These are phyloP conservation scores for Solanum paucissectum DNA, from an alignment of 257 asterid genomes.

Conservation along the genomic window DNA sequence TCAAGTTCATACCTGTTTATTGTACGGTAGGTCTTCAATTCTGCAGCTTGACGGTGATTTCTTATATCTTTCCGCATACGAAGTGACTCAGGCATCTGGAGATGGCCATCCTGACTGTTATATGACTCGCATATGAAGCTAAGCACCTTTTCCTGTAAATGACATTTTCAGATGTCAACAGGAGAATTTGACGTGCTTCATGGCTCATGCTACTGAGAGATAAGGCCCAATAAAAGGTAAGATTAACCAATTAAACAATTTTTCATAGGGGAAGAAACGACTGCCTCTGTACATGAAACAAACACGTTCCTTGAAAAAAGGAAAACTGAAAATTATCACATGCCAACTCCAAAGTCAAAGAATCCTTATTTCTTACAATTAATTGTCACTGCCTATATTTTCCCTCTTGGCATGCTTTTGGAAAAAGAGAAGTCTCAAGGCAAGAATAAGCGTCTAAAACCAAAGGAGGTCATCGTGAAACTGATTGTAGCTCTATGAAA, in stretches of 20 bases:
- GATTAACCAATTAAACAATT: neutral
- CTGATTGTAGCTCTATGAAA: neutral
- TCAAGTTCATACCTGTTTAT: constrained; percentile 47
- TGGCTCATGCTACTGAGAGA: neutral
- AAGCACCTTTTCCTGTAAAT: constrained; percentile 61
- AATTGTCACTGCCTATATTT: neutral
- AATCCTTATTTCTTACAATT: neutral
- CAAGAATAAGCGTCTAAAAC: neutral
- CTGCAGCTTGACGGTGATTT: constrained; percentile 31
- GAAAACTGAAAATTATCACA: neutral
- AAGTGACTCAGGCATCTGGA: constrained; percentile 56
- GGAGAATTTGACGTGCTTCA: neutral
- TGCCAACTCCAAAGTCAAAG: neutral
- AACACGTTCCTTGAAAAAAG: neutral
- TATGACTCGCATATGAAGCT: constrained; percentile 59
- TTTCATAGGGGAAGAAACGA: neutral
- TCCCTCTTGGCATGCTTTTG: neutral
- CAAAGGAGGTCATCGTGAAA: neutral
- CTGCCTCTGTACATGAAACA: neutral
- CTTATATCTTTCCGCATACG: constrained; percentile 60
- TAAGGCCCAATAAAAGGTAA: neutral
- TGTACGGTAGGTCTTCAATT: constrained; percentile 61
- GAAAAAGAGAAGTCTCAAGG: neutral
- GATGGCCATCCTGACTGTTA: constrained; percentile 33
- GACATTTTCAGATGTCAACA: neutral